Conservation (phyloP, 2,329 filamentous ascomycete genomes). For the Tricladium varicosporioides region DNA sequence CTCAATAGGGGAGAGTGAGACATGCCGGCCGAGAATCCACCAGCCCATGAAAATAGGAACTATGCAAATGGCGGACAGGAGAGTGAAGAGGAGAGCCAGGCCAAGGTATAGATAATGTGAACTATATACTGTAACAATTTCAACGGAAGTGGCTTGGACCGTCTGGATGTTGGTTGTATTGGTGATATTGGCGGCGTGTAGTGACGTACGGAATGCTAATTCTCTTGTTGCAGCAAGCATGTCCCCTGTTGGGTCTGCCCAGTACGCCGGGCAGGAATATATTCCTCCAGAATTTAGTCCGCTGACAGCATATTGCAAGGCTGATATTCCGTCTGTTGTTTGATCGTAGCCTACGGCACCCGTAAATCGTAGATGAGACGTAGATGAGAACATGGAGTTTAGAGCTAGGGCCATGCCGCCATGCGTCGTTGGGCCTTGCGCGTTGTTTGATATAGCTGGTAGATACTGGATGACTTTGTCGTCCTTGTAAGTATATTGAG, state of each 20-base stretch:
- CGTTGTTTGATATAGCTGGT: not conserved
- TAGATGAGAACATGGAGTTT: not conserved
- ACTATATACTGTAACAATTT: not conserved
- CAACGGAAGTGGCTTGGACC: not conserved
- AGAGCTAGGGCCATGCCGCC: conserved; percentile 4
- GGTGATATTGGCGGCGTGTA: conserved; percentile 4
- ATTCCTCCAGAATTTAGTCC: not conserved
- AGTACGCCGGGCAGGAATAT: conserved; percentile 6
- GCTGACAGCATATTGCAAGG: not conserved
- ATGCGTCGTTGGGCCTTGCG: conserved; percentile 1
- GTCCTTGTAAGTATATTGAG: not conserved
- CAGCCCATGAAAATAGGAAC: conserved; percentile 13
- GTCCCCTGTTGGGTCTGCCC: conserved; percentile 13
- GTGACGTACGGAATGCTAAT: conserved; percentile 10
- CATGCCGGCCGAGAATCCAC: conserved; percentile 13
- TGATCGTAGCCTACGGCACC: conserved; percentile 1
- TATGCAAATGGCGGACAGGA: not conserved
- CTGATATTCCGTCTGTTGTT: not conserved
- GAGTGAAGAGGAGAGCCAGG: not conserved
- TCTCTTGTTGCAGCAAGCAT: conserved; percentile 11
- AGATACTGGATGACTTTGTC: conserved; percentile 3
- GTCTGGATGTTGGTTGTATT: conserved; percentile 1
- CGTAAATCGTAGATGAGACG: not conserved
- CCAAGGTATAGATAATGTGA: conserved; percentile 4
- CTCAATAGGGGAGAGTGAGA: conserved; percentile 14